Conservation (phyloP, 345 rosid genomes). For the Dipteronia sinensis region DNA sequence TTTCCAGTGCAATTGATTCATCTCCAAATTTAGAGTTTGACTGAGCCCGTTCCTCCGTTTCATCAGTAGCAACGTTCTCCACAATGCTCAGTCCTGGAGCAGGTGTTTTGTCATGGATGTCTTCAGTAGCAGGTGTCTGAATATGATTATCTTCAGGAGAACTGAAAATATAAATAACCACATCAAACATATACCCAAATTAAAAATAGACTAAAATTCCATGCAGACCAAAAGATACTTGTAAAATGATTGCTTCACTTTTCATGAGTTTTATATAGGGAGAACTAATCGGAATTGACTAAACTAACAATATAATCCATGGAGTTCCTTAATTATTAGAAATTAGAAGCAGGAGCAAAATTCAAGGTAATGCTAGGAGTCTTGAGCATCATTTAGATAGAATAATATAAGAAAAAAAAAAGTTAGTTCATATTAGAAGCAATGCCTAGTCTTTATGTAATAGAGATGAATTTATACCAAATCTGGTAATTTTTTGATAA, state of each 20-base stretch:
- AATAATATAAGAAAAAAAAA: neutral
- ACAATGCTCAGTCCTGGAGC: slow-evolving; percentile 41
- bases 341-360: neutral
- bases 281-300: neutral
- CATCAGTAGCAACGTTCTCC: slow-evolving; percentile 42
- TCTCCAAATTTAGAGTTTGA: slow-evolving; percentile 40
- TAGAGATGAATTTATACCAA: neutral
- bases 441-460: neutral
- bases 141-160: slow-evolving; percentile 66
- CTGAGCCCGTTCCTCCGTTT: slow-evolving; percentile 40
- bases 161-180: slow-evolving; percentile 40
- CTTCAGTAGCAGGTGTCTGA: slow-evolving; percentile 47
- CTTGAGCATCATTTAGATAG: neutral
- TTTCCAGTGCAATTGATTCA: slow-evolving; percentile 44
- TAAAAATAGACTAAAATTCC: neutral
- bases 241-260: neutral
- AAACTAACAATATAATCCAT: neutral
- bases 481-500: neutral
- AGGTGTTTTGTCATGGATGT: slow-evolving; percentile 43
- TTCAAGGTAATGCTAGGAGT: neutral
- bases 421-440: neutral
- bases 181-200: neutral
- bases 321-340: neutral
- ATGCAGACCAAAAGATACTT: neutral
- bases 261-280: neutral